phyloP scores from a whole-genome alignment of 225 moss, liverwort and hornwort species.

The Thuidium tamariscinum region DNA sequence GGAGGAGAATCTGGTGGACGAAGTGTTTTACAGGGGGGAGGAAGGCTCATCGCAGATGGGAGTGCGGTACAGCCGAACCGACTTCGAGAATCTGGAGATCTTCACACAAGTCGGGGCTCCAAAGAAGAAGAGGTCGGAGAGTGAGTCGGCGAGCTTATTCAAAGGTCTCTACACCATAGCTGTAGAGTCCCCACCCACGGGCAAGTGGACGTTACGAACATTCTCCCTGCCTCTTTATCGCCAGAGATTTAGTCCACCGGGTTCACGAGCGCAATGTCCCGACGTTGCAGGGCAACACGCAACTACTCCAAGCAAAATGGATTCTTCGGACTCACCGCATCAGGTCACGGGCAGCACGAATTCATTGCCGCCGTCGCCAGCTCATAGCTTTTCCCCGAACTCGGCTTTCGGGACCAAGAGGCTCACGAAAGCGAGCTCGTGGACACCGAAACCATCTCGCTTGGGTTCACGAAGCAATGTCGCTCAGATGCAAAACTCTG shows the following conservation, averaged over 20 bases:
- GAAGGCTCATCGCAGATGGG: neutral
- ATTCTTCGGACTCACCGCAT: neutral
- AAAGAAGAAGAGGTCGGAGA: neutral
- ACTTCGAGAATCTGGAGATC: neutral
- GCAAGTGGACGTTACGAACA: neutral
- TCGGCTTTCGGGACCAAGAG: neutral
- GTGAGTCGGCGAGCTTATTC: neutral
- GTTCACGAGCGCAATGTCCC: neutral
- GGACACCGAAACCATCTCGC: slow-evolving; percentile 10
- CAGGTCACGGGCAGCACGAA: neutral
- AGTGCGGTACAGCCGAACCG: neutral
- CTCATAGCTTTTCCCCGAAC: neutral
- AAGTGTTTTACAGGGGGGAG: neutral
- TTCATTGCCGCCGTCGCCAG: slow-evolving; percentile 3
- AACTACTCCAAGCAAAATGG: neutral
- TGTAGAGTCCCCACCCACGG: neutral
- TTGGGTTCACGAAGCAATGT: neutral
- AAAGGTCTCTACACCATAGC: neutral
- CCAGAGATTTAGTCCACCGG: neutral
- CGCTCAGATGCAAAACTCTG: neutral
- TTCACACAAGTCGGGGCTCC: neutral
- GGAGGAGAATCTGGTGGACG: neutral
- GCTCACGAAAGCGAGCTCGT: neutral
- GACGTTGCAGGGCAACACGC: neutral
- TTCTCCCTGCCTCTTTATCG: neutral